phyloP scores from a whole-genome alignment of 1,139 yeast species.

The Saccharomyces hybrid region DNA sequence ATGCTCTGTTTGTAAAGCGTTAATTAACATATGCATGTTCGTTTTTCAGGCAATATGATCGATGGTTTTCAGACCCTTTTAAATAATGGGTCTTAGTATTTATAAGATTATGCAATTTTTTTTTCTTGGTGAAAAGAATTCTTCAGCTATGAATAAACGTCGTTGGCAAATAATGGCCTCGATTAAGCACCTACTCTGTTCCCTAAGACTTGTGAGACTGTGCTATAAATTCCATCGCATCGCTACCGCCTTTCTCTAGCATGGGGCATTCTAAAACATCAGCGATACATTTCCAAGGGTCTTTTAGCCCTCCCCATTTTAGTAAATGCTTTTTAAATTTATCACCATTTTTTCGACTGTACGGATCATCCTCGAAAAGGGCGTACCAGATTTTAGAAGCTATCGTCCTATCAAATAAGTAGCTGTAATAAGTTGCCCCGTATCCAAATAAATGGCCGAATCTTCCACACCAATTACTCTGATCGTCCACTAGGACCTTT shows the following conservation, averaged over 20 bases:
- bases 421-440: slow-evolving; percentile 91
- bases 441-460: slow-evolving; percentile 91
- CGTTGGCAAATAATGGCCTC: not conserved
- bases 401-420: slow-evolving; percentile 84
- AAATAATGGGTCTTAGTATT: not conserved
- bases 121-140: not conserved
- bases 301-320: slow-evolving; percentile 90
- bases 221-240: slow-evolving; percentile 68
- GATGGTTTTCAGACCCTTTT: not conserved
- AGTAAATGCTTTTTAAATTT: slow-evolving; percentile 63
- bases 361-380: slow-evolving; percentile 62
- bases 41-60: not conserved
- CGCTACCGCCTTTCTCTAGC: slow-evolving; percentile 57
- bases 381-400: slow-evolving; percentile 80
- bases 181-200: not conserved
- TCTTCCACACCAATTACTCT: slow-evolving; percentile 86
- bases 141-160: not conserved
- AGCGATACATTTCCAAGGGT: slow-evolving; percentile 83
- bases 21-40: not conserved
- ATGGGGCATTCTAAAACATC: slow-evolving; percentile 62
- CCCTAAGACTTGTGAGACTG: slow-evolving; percentile 28
- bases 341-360: slow-evolving; percentile 65
- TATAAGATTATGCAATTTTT: not conserved
- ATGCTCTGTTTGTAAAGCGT: not conserved
- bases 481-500: slow-evolving; percentile 50